Percentiles rank a stretch among this genome's conserved stretches.
Evolutionary conservation across 2,329 filamentous ascomycete genomes (phyloP).

Genomic region (Leptographium flavum): DNA sequence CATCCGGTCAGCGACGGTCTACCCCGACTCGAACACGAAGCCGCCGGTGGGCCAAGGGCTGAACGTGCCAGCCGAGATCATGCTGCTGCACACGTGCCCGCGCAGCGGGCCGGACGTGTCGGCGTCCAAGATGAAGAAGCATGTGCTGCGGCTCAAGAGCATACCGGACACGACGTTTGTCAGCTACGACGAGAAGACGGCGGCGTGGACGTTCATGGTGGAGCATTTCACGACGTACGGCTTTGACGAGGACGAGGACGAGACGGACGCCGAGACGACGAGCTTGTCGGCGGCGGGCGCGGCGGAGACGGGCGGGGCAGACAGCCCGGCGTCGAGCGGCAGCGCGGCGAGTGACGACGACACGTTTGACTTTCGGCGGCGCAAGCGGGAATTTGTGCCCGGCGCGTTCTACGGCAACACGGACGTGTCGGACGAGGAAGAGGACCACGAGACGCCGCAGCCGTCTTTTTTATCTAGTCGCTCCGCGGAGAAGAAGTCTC

Average conservation of each 20-base stretch:
- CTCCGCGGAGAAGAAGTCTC: slow-evolving; percentile 65
- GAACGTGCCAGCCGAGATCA: slow-evolving; percentile 79
- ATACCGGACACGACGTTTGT: slow-evolving; percentile 73
- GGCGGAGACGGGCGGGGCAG: slow-evolving; percentile 17
- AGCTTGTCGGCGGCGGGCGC: slow-evolving; percentile 11
- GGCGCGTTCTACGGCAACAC: slow-evolving; percentile 66
- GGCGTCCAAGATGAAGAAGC: slow-evolving; percentile 35
- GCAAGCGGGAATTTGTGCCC: slow-evolving; percentile 42
- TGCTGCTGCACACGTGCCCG: slow-evolving; percentile 88
- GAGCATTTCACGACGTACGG: slow-evolving; percentile 95
- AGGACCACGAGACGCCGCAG: slow-evolving; percentile 33
- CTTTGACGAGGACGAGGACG: slow-evolving; percentile 64
- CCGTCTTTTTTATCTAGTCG: slow-evolving; percentile 88
- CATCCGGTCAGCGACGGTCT: slow-evolving; percentile 75
- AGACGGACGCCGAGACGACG: slow-evolving; percentile 44
- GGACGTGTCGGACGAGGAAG: slow-evolving; percentile 41
- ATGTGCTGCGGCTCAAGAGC: slow-evolving; percentile 65
- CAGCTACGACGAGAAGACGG: slow-evolving; percentile 63
- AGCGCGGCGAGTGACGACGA: slow-evolving; percentile 27
- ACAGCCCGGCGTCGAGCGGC: slow-evolving; percentile 9
- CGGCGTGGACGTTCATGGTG: slow-evolving; percentile 85
- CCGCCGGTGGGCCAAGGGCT: slow-evolving; percentile 75
- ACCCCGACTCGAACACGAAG: slow-evolving; percentile 62
- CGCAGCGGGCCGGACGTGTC: slow-evolving; percentile 55
- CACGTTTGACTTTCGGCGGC: slow-evolving; percentile 39